Base-by-base conservation (phyloP, 257 asterid species). In the Solanum sitiens region DNA sequence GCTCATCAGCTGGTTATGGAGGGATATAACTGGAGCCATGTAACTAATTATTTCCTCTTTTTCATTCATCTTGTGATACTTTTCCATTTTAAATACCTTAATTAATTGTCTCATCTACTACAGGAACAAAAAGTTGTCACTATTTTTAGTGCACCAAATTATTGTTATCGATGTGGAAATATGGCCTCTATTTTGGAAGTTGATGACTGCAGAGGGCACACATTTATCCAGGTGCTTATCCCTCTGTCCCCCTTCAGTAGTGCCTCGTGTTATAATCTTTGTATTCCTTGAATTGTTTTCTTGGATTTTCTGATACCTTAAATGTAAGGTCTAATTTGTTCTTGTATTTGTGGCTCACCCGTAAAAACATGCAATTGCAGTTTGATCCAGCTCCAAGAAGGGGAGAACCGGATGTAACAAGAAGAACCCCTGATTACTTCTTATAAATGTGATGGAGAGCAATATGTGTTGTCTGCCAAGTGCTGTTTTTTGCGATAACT, bases 1-100 rank as follows among this genome's bases (percentile, higher is more conserved):
- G 99, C 99, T 88, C 99, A 95, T 89, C 99, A 96, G 93, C 93
- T 96, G 88, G 99, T 96, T 86, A 96, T 96, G 99, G 99, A 96
- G 89, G 99, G 99, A 89, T 96, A 94, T 87, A 96, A 95, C 87
- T 96, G 99, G 99, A 98, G 98, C 89, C 99, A 96, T 92, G 99
- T 96, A 95, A 92, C 68, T 68, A 74, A 42, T 25, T 53, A 37
- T 59, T 23, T 75, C 20, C 10, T 83, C 68, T 20, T 68, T 27
- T 83, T 56, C 63, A 47, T 27, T 16, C 85, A 30, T 47, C 70
- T 80, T 32, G 67, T 30, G 68, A 80, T 80, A 47, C 68, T 11
- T 30, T 47, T 30, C 65, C 85, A 25, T 18, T 50, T 35, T 3
- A 80, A 80, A 12, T 25, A 32, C 70, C 44, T 32, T 85, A 30